Base-by-base conservation (phyloP, 1,284 basidiomycete species). In the Fomitiporia mediterranea region DNA sequence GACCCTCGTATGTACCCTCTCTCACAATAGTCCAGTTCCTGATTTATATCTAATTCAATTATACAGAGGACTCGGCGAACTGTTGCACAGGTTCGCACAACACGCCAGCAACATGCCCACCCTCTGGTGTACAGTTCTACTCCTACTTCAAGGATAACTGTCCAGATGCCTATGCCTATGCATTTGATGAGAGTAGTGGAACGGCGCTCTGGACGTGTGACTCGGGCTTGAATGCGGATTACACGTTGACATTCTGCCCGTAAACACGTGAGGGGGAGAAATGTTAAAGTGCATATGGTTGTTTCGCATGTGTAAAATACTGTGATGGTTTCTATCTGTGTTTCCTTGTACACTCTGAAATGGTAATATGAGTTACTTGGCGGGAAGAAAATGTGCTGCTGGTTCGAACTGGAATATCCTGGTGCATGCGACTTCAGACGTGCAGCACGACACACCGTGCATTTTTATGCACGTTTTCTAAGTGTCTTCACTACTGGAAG, bases 161-260 rank as follows among this genome's bases (percentile, higher is more conserved):
- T 67, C 79, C 77, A 3, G 74, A 77, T 57, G 70, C 78, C 0
- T 84, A 83, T 60, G 80, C 73, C 1, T 83, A 82, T 61, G 78
- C 81, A 3, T 84, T 70, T 61, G 81, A 83, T 60, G 81, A 83
- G 63, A 65, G 70, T 3, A 77, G 72, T 60, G 75, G 73, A 2
- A 79, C 77, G 15, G 80, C 80, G 9, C 69, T 83, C 34, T 80
- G 70, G 69, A 79, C 73, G 2, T 83, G 82, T 65, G 59, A 70
- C 46, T 69, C 74, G 15, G 53, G 61, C 28, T 64, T 66, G 42
- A 71, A 68, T 15, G 76, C 80, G 2, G 74, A 79, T 60, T 83
- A 82, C 62, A 81, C 78, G 15, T 51, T 81, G 35, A 82, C 79
- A 4, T 82, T 82, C 71, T 82, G 80, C 64, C 79, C 80, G 13